A percentile compares a stretch with the other conserved stretches of the same genome.
These are phyloP conservation scores for Myxozyma lipomycoides DNA, from an alignment of 805 yeast genomes.

Conservation along the genomic window DNA sequence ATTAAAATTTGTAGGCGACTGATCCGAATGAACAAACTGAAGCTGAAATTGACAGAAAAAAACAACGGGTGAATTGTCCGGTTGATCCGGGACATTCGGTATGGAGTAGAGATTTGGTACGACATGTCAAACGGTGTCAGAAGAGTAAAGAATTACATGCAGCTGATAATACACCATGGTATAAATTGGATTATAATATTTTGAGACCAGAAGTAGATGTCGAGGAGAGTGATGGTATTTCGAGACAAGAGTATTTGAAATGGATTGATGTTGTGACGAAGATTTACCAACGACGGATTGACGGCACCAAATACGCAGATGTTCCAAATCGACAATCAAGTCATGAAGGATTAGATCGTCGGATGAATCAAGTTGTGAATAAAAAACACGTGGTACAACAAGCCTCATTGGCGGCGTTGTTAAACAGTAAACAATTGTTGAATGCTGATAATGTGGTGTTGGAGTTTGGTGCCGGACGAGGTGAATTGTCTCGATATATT, in stretches of 20 bases:
- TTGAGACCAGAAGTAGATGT: neutral
- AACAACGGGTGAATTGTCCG: constrained; percentile 18
- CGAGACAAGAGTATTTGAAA: constrained; percentile 6
- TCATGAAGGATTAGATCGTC: constrained; percentile 40
- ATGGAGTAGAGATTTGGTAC: constrained; percentile 16
- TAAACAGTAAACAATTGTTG: constrained; percentile 45
- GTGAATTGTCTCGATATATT: constrained; percentile 61
- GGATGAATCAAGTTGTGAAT: constrained; percentile 51
- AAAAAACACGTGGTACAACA: constrained; percentile 81
- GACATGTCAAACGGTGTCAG: constrained; percentile 19
- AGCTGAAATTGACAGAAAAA: neutral
- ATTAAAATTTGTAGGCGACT: neutral
- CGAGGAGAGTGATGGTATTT: neutral
- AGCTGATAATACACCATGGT: constrained; percentile 27
- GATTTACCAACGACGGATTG: constrained; percentile 28
- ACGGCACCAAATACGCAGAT: constrained; percentile 29
- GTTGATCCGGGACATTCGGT: constrained; percentile 19
- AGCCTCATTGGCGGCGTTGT: constrained; percentile 68
- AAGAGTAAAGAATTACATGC: constrained; percentile 5
- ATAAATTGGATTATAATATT: constrained; percentile 8
- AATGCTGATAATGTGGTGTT: constrained; percentile 40
- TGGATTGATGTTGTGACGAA: constrained; percentile 8
- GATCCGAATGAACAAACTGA: neutral
- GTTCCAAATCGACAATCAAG: constrained; percentile 6
- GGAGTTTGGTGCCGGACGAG: constrained; percentile 92